Evolutionary conservation across 345 rosid genomes (phyloP), one percentile per base, ranked within the genome.

Genomic region (Eucalyptus grandis): DNA sequence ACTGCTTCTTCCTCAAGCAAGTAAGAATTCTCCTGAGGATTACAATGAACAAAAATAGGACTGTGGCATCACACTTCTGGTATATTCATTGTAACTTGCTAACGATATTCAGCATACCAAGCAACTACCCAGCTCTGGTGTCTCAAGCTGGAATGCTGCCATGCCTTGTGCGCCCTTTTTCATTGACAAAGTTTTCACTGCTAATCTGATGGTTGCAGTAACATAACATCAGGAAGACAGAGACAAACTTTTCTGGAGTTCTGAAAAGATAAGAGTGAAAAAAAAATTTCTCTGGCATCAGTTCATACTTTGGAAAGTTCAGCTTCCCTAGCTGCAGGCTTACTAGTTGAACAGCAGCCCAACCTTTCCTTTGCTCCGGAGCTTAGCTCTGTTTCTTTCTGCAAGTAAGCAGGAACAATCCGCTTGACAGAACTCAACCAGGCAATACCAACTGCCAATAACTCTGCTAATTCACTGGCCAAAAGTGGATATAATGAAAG

Each of bases 131-230:
- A 93, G 89, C 94, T 95, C 97, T 3, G 96, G 99, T 49, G 92
- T 92, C 91, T 97, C 99, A 40, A 96, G 95, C 51, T 90, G 90
- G 81, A 96, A 89, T 80, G 30, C 31, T 89, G 93, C 72, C n/a
- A 87, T 46, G 81, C 88, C 80, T 87, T 88, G 89, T 89, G 90
- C 24, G 86, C 82, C 87, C 90, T 92, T 86, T n/a, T 92, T 92
- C 98, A 93, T 94, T 21, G 46, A 77, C 24, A 5, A 37, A 37
- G 46, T 40, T 77, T 77, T 77, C 83, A 69, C 12, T 9, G 9
- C 26, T 77, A 77, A 77, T 77, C 83, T 77, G 83, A 77, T 77
- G 47, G 26, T 77, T 77, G 83, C 83, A 77, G 27, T 22, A 69
- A 62, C 62, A 67, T 86, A 60, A 82, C 89, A 16, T 87, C 86